phyloP scores from a whole-genome alignment of 1,284 basidiomycete genomes.

The Tremellales sp. region DNA sequence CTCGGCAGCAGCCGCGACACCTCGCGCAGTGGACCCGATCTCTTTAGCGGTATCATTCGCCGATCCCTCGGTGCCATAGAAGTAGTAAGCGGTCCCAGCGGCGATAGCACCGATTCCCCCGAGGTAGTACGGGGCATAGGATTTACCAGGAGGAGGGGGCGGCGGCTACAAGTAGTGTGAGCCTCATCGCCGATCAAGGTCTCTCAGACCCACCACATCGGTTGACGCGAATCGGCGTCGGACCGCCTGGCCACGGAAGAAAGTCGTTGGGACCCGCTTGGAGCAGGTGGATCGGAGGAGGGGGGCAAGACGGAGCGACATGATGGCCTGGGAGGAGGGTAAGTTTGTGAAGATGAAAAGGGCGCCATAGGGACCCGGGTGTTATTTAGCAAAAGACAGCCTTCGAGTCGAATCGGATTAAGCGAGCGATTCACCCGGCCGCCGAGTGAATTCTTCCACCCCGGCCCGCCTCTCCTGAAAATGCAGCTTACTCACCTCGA shows the following conservation, averaged over 20 bases:
- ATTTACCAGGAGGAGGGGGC: slow-evolving; percentile 33
- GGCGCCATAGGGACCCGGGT: too few relatives aligned
- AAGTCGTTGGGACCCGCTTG: slow-evolving; percentile 17
- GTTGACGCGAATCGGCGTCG: slow-evolving; percentile 32
- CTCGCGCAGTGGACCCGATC: slow-evolving; percentile 57
- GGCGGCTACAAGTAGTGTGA: slow-evolving; percentile 15
- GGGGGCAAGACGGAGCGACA: slow-evolving; percentile 37
- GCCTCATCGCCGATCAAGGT: not conserved
- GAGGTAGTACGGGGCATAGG: slow-evolving; percentile 33
- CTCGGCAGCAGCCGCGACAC: slow-evolving; percentile 60
- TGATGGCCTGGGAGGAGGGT: too few relatives aligned
- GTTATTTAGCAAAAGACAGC: too few relatives aligned
- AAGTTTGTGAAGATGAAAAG: too few relatives aligned
- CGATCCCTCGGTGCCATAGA: slow-evolving; percentile 39
- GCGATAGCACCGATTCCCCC: slow-evolving; percentile 37
- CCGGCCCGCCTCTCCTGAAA: too few relatives aligned
- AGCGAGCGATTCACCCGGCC: too few relatives aligned
- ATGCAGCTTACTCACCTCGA: too few relatives aligned
- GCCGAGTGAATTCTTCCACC: too few relatives aligned
- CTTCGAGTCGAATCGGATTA: too few relatives aligned
- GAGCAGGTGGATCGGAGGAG: slow-evolving; percentile 27
- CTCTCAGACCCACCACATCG: slow-evolving; percentile 29
- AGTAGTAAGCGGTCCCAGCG: slow-evolving; percentile 44
- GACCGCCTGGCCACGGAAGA: slow-evolving; percentile 21
- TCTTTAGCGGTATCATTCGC: slow-evolving; percentile 53